These are phyloP conservation scores for Colletotrichum tabaci DNA, from an alignment of 2,329 filamentous ascomycete genomes.

Conservation along the genomic window DNA sequence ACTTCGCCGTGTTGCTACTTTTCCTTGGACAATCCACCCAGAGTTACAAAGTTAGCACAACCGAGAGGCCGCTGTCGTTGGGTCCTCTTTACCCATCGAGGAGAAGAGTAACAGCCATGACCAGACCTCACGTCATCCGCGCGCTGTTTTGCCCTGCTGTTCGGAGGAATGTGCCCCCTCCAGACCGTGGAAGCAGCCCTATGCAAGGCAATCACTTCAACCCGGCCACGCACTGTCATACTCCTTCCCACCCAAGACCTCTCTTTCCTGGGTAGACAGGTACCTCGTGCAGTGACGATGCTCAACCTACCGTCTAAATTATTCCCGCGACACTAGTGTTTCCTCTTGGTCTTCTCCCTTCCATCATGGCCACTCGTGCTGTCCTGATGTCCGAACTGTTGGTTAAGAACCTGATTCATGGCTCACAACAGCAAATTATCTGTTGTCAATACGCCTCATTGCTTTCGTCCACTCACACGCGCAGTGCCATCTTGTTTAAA, in stretches of 20 bases:
- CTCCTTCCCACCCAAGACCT: not conserved
- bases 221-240: conserved; percentile 10
- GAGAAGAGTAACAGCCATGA: not conserved
- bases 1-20: not conserved
- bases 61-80: not conserved
- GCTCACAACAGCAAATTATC: not conserved
- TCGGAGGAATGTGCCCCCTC: not conserved
- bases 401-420: not conserved
- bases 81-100: not conserved
- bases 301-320: conserved; percentile 10
- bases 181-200: not conserved
- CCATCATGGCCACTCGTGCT: conserved; percentile 20
- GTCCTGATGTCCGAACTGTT: conserved; percentile 2
- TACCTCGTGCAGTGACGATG: conserved; percentile 1
- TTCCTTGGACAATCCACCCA: not conserved
- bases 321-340: conserved; percentile 26
- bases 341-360: conserved; percentile 33
- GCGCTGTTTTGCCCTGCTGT: not conserved
- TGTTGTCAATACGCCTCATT: not conserved
- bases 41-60: not conserved
- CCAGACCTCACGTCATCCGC: conserved; percentile 2
- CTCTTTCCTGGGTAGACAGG: not conserved
- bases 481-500: conserved; percentile 1
- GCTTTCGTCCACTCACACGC: not conserved
- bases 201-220: not conserved